phyloP scores from a whole-genome alignment of 169 alveolate genomes.

The Plasmodium vivax region DNA sequence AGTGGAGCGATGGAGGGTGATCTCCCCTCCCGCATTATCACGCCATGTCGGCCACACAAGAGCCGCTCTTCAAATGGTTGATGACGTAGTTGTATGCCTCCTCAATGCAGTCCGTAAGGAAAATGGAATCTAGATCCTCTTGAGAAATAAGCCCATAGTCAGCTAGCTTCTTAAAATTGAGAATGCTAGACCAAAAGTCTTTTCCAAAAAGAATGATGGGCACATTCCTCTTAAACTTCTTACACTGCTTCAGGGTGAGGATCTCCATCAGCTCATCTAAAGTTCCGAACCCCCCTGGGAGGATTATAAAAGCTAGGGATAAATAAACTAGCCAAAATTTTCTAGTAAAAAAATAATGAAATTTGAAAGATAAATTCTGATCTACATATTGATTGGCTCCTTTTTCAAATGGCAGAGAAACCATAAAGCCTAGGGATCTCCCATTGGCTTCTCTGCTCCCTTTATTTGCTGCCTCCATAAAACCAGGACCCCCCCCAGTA shows the following conservation, averaged over 20 bases:
- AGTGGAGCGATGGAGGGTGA: too few relatives aligned
- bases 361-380: slow-evolving; percentile 78
- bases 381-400: slow-evolving; percentile 79
- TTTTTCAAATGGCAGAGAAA: slow-evolving; percentile 81
- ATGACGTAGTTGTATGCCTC: slow-evolving; percentile 51
- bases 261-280: slow-evolving; percentile 84
- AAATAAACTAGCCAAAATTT: slow-evolving; percentile 83
- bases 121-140: slow-evolving; percentile 33
- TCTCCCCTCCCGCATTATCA: not conserved
- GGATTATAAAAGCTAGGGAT: slow-evolving; percentile 62
- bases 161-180: slow-evolving; percentile 58
- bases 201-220: slow-evolving; percentile 82
- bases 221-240: slow-evolving; percentile 78
- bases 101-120: slow-evolving; percentile 45
- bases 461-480: slow-evolving; percentile 85
- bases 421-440: slow-evolving; percentile 78
- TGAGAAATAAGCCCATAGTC: slow-evolving; percentile 62
- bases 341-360: slow-evolving; percentile 84
- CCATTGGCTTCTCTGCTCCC: slow-evolving; percentile 81
- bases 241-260: slow-evolving; percentile 79
- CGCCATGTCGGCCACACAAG: not conserved
- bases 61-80: slow-evolving; percentile 19
- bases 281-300: slow-evolving; percentile 86
- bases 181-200: slow-evolving; percentile 72
- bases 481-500: slow-evolving; percentile 85